A percentile compares a stretch with the other conserved stretches of the same genome.
Evolutionary conservation across 2,329 filamentous ascomycete species (phyloP).

Genomic region (Epicoccum sorghinum): DNA sequence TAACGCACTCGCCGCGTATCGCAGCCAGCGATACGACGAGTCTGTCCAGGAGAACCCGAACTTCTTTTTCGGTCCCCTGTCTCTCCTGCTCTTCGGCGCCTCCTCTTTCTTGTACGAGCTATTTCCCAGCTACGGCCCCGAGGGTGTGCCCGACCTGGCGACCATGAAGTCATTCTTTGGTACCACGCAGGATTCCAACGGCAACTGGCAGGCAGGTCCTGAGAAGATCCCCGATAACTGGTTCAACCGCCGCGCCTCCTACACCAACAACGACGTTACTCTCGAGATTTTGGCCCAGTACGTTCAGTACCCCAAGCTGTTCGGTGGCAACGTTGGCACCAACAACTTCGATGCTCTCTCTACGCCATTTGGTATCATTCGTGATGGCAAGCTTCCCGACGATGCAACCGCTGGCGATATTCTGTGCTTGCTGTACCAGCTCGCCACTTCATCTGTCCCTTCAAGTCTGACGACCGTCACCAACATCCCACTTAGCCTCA

Average conservation of each 20-base stretch:
- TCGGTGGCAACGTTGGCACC: constrained; percentile 51
- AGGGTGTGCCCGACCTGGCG: constrained; percentile 25
- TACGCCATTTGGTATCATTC: constrained; percentile 45
- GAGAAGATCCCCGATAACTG: constrained; percentile 53
- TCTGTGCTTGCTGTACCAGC: constrained; percentile 53
- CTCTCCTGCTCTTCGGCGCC: constrained; percentile 51
- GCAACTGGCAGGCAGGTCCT: constrained; percentile 8
- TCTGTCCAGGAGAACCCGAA: constrained; percentile 47
- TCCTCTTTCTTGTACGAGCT: constrained; percentile 54
- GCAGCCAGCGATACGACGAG: constrained; percentile 49
- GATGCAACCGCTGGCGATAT: constrained; percentile 33
- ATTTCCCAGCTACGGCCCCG: constrained; percentile 41
- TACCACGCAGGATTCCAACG: constrained; percentile 41
- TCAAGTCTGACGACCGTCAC: constrained; percentile 21
- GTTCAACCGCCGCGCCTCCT: constrained; percentile 42
- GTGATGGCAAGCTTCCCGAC: constrained; percentile 46
- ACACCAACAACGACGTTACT: constrained; percentile 46
- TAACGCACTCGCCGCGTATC: constrained; percentile 47
- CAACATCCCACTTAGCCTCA: constrained; percentile 15
- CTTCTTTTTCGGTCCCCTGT: constrained; percentile 52
- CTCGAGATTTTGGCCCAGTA: constrained; percentile 52
- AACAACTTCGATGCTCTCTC: constrained; percentile 48
- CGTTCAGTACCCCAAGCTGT: constrained; percentile 50
- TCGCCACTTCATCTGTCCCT: constrained; percentile 49
- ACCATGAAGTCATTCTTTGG: constrained; percentile 47